A percentile compares a stretch with the other conserved stretches of the same genome.
Evolutionary conservation across 179 eudicot genomes (phyloP).

Genomic region (Camellia oleifera): DNA sequence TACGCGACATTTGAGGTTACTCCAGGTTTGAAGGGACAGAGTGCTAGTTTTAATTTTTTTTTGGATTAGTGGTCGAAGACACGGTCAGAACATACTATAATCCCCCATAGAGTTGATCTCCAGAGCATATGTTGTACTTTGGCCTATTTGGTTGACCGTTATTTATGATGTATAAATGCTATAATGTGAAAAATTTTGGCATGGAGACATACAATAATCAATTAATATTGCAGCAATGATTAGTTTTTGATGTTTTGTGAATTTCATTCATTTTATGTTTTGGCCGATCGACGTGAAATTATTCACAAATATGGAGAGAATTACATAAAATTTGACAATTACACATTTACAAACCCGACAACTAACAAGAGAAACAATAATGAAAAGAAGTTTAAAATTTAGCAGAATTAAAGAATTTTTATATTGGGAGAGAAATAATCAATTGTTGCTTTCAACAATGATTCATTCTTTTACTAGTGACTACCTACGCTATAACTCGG

Average conservation of each 20-base stretch:
- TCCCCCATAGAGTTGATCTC: not conserved
- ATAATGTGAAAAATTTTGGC: constrained; percentile 4
- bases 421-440: too few relatives aligned
- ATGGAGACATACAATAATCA: not conserved
- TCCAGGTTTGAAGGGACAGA: not conserved
- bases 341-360: too few relatives aligned
- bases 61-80: not conserved
- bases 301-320: too few relatives aligned
- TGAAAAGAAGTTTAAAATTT: too few relatives aligned
- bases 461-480: too few relatives aligned
- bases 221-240: not conserved
- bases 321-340: too few relatives aligned
- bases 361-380: too few relatives aligned
- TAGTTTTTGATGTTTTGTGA: not conserved
- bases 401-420: too few relatives aligned
- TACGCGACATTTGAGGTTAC: not conserved
- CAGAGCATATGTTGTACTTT: not conserved
- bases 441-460: too few relatives aligned
- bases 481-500: too few relatives aligned
- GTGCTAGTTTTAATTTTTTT: not conserved
- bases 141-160: not conserved
- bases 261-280: too few relatives aligned
- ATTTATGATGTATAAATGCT: not conserved
- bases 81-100: not conserved
- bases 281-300: too few relatives aligned